These are phyloP conservation scores for Nemania sp. DNA, from an alignment of 2,329 filamentous ascomycete species.

Conservation along the genomic window DNA sequence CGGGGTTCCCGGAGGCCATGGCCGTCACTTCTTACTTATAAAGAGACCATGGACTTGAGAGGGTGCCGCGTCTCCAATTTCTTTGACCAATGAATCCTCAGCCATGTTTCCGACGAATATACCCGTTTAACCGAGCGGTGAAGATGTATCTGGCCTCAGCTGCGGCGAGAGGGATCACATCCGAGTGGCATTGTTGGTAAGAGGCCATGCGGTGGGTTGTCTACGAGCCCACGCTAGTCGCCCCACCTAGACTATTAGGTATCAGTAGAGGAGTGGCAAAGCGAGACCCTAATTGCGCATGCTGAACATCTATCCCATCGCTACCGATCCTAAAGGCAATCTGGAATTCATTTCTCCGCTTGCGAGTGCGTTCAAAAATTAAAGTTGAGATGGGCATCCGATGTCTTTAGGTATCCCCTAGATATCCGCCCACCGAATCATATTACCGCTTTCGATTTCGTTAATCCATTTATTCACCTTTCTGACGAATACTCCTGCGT, in stretches of 20 bases:
- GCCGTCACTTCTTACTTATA: too few relatives aligned
- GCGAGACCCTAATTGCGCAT: slow-evolving; percentile 8
- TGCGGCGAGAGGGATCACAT: too few relatives aligned
- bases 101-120: too few relatives aligned
- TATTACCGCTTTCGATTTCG: slow-evolving; percentile 7
- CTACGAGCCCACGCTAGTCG: background rate
- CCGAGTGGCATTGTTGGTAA: slow-evolving; percentile 4
- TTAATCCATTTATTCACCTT: slow-evolving; percentile 17
- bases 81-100: too few relatives aligned
- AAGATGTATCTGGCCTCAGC: too few relatives aligned
- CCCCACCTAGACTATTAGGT: background rate
- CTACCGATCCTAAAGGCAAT: slow-evolving; percentile 10
- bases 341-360: slow-evolving; percentile 11
- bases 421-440: slow-evolving; percentile 22
- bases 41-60: too few relatives aligned
- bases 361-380: slow-evolving; percentile 11
- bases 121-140: too few relatives aligned
- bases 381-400: slow-evolving; percentile 9
- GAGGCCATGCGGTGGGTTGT: background rate
- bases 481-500: slow-evolving; percentile 2
- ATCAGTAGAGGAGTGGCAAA: background rate
- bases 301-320: slow-evolving; percentile 11
- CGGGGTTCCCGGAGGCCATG: too few relatives aligned
- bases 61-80: too few relatives aligned
- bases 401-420: slow-evolving; percentile 14